Base-by-base conservation (phyloP, 1,284 basidiomycete genomes). In the Fomitopsis pinicola region DNA sequence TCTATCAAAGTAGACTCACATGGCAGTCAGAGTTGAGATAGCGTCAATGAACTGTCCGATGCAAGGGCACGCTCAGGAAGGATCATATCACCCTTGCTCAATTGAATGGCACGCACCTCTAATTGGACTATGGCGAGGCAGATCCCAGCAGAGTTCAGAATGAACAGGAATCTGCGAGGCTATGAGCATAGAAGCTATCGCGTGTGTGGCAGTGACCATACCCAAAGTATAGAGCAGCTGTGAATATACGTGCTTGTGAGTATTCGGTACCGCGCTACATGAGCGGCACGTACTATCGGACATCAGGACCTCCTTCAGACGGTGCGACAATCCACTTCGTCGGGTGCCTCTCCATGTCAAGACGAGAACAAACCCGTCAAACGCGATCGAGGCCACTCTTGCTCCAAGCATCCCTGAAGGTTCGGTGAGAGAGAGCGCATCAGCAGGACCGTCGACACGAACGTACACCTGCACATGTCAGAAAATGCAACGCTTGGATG, bases 371-470 rank as follows among this genome's bases (percentile, higher is more conserved):
- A 59, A 6, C 19, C 36, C 30, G 22, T 59, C 57, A 19, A 46
- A 61, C 44, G 59, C 40, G 38, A 64, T 17, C 2, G 46, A 38
- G 9, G 57, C 15, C 22, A 17, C 57, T 35, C 57, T 50, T n/a
- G 61, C 57, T 28, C 58, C 61, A 22, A 60, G 53, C 56, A 59
- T 50, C 56, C 53, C 50, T 59, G 15, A 15, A n/a, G 30, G 4
- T 7, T 6, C 4, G 8, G 26, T 36, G 28, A 53, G 55, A 19
- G n/a, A 36, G 9, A 26, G 10, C 10, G 12, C 7, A 19, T 12
- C 22, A 8, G 33, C 14, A 33, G 17, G 7, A 36, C 26, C 12
- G 30, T 5, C 19, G 30, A 36, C 26, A n/a, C 1, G 15, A 12
- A 56, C 42, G 3, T 45, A 55, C 42, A 56, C 7, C 40, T 55